These are phyloP conservation scores for Russula foetens DNA, from an alignment of 768 basidiomycete genomes.

Conservation along the genomic window DNA sequence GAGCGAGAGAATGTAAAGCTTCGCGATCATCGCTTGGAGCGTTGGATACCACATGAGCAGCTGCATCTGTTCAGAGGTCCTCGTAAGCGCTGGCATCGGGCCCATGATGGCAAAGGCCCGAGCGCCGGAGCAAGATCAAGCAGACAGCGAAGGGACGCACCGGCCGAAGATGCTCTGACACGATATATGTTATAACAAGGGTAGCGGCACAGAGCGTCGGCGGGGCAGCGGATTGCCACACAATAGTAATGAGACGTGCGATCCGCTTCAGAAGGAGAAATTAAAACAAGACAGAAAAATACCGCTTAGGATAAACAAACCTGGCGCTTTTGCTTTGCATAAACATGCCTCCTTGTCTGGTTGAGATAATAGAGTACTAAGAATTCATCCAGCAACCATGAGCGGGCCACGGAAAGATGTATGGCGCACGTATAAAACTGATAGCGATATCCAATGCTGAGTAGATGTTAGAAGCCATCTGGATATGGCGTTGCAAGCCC, in stretches of 20 bases:
- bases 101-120: too few species aligned
- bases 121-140: background rate
- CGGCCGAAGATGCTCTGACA: background rate
- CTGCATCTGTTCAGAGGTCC: background rate
- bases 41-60: background rate
- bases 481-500: background rate
- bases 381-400: background rate
- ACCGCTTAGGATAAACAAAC: background rate
- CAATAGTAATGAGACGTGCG: background rate
- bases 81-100: background rate
- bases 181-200: background rate
- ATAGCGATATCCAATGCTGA: conserved; percentile 1
- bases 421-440: background rate
- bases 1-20: conserved; percentile 2
- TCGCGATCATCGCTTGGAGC: background rate
- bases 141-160: background rate
- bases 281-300: background rate
- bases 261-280: background rate
- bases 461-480: background rate
- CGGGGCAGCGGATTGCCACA: conserved; percentile 7
- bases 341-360: background rate
- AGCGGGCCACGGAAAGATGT: background rate
- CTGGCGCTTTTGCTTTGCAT: background rate
- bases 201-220: background rate
- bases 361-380: background rate